Evolutionary conservation across 176 grass and related monocot genomes (phyloP), one percentile per base, ranked within the genome.

Genomic region (Tillandsia leiboldiana): DNA sequence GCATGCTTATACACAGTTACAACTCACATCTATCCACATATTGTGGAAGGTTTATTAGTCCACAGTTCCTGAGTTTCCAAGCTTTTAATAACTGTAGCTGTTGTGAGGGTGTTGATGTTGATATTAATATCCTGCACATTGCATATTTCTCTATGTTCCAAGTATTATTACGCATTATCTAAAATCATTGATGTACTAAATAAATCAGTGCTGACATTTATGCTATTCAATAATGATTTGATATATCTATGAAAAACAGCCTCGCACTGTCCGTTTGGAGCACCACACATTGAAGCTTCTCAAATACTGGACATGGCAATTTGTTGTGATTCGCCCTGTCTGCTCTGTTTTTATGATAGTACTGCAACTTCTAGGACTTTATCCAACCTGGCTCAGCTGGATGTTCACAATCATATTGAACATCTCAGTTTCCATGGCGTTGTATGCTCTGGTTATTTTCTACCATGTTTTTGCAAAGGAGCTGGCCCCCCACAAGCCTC

Each of bases 291-390:
- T 99, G 52, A 90, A 72, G 75, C 84, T 89, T 74, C 81, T 99
- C 63, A 99, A 99, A 68, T 99, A 99, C 78, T 99, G 94, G 94
- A 99, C 94, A 53, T 99, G 94, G 94, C 94, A 99, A 80, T 99
- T 99, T 90, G 94, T 99, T 66, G 56, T 99, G 65, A 64, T 99
- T 72, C 88, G 94, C 74, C 89, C 94, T 54, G 70, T 93, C 26
- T 90, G 86, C 75, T 90, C 94, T 71, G 57, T 90, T 65, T 63
- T 93, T 65, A 90, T 99, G 78, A 93, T 93, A 79, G 56, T 77
- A 15, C 75, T 99, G 77, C 89, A 99, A 86, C 82, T 93, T 80
- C 72, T 99, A 83, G 89, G 94, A 17, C 8, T 93, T 29, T 99
- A 93, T 79, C 73, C 84, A 49, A 76, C 59, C 18, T 99, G 89